Evolutionary conservation across 148 eudicot genomes (phyloP), one percentile per base, ranked within the genome.

Genomic region (Rhododendron ovatum): DNA sequence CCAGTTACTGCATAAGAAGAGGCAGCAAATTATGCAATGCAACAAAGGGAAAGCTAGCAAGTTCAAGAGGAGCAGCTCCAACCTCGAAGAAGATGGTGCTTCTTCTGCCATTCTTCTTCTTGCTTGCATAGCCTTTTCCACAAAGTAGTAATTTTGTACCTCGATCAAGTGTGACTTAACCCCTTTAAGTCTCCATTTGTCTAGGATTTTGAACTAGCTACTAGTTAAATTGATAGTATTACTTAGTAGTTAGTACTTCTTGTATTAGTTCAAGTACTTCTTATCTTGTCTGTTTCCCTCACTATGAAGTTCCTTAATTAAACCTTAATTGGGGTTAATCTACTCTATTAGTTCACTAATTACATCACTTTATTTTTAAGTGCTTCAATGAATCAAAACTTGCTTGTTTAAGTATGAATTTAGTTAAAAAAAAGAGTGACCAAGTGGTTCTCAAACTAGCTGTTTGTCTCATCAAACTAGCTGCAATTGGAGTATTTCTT

Each of bases 51-150:
- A 93, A 71, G 85, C 84, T 6, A 92, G 84, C 74, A 95, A 94
- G 93, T 96, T 96, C 92, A 96, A 96, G 93, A 94, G 98, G 89
- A 96, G 97, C 84, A 90, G 57, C 43, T 95, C 93, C 20, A 89
- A 87, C 78, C 89, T 96, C 55, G 93, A 96, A 82, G 93, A 93
- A 83, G 98, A 96, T 90, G 98, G 97, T 57, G 92, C 87, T 88
- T 95, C 98, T 76, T 89, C 96, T 73, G 98, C 99, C 24, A 95
- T 96, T 76, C 92, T 96, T 33, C 89, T 95, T 13, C 96, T 96
- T 79, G 99, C 99, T 88, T 94, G 95, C 88, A 91, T 96, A 85
- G 98, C 96, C 78, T 93, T 93, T 88, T 81, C 95, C 71, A 93
- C 35, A 8, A 18, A 9, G 20, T 43, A 50, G 20, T 43, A 50